Evolutionary conservation across 208 protist species (phyloP), one percentile per base, ranked within the genome.

Genomic region (Crithidia acanthocephali): DNA sequence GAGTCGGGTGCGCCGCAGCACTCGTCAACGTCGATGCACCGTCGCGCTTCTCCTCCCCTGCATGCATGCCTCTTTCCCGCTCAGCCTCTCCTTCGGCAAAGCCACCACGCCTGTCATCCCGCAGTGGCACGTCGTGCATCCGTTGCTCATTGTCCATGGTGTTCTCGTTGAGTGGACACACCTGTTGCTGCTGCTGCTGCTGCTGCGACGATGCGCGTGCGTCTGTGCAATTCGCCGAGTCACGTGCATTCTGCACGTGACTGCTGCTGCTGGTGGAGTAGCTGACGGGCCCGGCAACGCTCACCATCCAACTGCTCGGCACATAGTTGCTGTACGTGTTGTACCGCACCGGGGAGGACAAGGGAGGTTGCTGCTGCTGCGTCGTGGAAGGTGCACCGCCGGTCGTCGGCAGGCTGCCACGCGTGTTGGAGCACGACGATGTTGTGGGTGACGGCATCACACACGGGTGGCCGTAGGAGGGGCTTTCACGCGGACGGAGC

Each of bases 391-490:
- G 55, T 25, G 32, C 6, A 22, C 2, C 32, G 32, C n/a, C 18
- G 15, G 59, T 16, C 27, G 28, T 37, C 10, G 23, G 8, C 27
- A 33, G 13, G 44, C 61, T 56, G 18, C 61, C 47, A 28, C 47
- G 47, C 18, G 61, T 66, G 30, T 30, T 28, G 18, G 47, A 56
- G 47, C 40, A 66, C 13, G 61, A 53, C 6, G 61, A 56, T 23
- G 35, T 63, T 3, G 57, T 48, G 25, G 47, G 47, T 7, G 61
- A 56, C 7, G 59, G 44, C n/a, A 64, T 25, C 44, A 5, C 18
- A 10, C 40, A 23, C 42, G 15, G 27, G 11, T 10, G 1, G 59
- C 28, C 25, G 40, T 32, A 37, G 16, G 18, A 4, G 9, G 51
- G 27, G 55, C 55, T 15, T 3, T 28, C 45, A n/a, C 2, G n/a